Conservation (phyloP, 1,284 basidiomycete species). For the Megacollybia platyphylla region DNA sequence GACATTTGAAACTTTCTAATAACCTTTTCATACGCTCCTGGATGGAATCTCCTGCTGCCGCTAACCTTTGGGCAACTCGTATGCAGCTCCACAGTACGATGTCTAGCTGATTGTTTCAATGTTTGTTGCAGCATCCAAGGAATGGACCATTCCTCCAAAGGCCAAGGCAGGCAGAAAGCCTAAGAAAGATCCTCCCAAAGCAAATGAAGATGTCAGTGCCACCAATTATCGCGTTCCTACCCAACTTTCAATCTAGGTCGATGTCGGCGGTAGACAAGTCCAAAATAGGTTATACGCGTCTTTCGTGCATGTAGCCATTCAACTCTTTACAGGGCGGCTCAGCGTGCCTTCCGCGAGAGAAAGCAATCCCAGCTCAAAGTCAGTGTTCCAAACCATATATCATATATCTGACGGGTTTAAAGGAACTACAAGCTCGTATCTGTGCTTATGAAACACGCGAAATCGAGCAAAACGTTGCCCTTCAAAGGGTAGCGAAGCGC, state of each 20-base stretch:
- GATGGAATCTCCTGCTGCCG: conserved; percentile 16
- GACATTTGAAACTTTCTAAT: too few species aligned
- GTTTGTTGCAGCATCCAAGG: conserved; percentile 54
- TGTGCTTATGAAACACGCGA: conserved; percentile 84
- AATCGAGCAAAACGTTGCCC: conserved; percentile 77
- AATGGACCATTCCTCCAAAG: conserved; percentile 84
- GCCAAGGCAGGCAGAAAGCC: conserved; percentile 86
- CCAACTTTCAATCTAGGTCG: conserved; percentile 18
- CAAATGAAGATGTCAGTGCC: conserved; percentile 21
- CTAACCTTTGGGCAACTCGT: conserved; percentile 45
- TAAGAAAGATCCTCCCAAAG: conserved; percentile 46
- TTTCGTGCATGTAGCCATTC: neutral
- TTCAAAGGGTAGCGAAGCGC: conserved; percentile 77
- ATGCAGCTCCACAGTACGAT: conserved; percentile 1
- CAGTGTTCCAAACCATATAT: too few species aligned
- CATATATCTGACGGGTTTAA: conserved; percentile 9
- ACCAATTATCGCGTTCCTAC: conserved; percentile 26
- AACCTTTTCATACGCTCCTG: too few species aligned
- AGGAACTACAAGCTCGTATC: conserved; percentile 81
- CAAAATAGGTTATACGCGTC: conserved; percentile 52
- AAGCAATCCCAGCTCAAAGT: conserved; percentile 70
- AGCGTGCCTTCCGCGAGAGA: conserved; percentile 84
- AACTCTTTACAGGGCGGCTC: conserved; percentile 45
- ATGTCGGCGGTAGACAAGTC: conserved; percentile 52
- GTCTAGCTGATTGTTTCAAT: neutral